Percentiles rank a stretch among this genome's conserved stretches.
Evolutionary conservation across 371 early-diverging fungal genomes (phyloP).

Genomic region (Mucor ambiguus): DNA sequence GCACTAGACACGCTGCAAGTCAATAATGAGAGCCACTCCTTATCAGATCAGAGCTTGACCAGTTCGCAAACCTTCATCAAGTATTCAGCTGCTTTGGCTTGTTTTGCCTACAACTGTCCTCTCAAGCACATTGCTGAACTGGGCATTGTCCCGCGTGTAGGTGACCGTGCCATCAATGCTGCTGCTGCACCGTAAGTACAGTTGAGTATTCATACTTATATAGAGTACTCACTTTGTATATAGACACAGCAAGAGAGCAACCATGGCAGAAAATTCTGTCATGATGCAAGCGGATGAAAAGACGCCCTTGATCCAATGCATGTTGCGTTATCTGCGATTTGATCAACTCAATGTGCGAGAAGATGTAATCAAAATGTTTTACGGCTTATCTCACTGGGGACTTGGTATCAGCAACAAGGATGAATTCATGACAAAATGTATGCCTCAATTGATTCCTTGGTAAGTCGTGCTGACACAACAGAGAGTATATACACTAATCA

Average conservation of each 20-base stretch:
- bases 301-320: constrained; percentile 36
- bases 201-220: neutral
- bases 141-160: constrained; percentile 42
- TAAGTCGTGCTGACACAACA: no score
- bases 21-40: constrained; percentile 24
- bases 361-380: constrained; percentile 46
- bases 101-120: constrained; percentile 48
- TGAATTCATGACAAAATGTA: constrained; percentile 37
- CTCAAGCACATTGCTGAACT: constrained; percentile 39
- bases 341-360: constrained; percentile 41
- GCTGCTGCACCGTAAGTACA: constrained; percentile 31
- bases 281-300: constrained; percentile 33
- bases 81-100: constrained; percentile 42
- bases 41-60: constrained; percentile 25
- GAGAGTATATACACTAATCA: no score
- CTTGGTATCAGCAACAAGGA: constrained; percentile 37
- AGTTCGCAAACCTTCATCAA: constrained; percentile 39
- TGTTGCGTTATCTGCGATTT: constrained; percentile 37
- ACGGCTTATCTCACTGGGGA: constrained; percentile 46
- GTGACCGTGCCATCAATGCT: constrained; percentile 25
- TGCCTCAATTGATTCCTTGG: constrained; percentile 41
- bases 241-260: constrained; percentile 36
- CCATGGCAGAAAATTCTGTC: constrained; percentile 24
- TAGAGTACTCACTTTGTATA: no score
- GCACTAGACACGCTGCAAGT: constrained; percentile 27